phyloP scores from a whole-genome alignment of 768 basidiomycete species.

The Trametes coccinea region DNA sequence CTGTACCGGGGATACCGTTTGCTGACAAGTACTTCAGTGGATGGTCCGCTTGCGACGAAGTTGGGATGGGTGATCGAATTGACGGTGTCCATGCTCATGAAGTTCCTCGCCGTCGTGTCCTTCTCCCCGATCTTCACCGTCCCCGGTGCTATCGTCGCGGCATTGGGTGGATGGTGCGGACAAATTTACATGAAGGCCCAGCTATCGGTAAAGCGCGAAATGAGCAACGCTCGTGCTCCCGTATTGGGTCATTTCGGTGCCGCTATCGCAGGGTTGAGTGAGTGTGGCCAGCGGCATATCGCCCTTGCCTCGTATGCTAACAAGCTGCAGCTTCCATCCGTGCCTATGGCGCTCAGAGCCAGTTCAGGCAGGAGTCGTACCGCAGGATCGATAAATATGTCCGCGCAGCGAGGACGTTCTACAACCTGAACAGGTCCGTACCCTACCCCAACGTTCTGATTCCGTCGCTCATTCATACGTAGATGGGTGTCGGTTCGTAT shows the following conservation, averaged over 20 bases:
- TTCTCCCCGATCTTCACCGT: conserved; percentile 45
- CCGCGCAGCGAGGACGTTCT: conserved; percentile 43
- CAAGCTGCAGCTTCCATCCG: conserved; percentile 45
- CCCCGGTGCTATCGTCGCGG: conserved; percentile 38
- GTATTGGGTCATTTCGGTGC: conserved; percentile 55
- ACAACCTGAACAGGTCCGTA: conserved; percentile 42
- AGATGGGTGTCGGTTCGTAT: conserved; percentile 54
- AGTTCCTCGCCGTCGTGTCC: conserved; percentile 39
- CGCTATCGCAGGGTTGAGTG: conserved; percentile 52
- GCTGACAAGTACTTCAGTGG: conserved; percentile 29
- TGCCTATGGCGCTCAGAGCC: conserved; percentile 54
- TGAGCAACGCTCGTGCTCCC: conserved; percentile 52
- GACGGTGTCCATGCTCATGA: conserved; percentile 34
- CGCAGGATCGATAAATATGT: conserved; percentile 50
- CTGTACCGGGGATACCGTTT: not conserved
- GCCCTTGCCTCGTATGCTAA: not conserved
- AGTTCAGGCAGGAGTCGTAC: conserved; percentile 44
- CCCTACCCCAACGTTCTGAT: not conserved
- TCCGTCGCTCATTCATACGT: not conserved
- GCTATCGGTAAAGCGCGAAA: conserved; percentile 57
- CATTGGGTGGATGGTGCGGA: conserved; percentile 45
- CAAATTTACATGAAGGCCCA: conserved; percentile 60
- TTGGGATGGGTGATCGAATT: conserved; percentile 36
- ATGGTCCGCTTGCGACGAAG: conserved; percentile 33
- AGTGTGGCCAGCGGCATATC: conserved; percentile 1